These are phyloP conservation scores for Sporothrix dimorphospora DNA, from an alignment of 2,329 filamentous ascomycete species.

Conservation along the genomic window DNA sequence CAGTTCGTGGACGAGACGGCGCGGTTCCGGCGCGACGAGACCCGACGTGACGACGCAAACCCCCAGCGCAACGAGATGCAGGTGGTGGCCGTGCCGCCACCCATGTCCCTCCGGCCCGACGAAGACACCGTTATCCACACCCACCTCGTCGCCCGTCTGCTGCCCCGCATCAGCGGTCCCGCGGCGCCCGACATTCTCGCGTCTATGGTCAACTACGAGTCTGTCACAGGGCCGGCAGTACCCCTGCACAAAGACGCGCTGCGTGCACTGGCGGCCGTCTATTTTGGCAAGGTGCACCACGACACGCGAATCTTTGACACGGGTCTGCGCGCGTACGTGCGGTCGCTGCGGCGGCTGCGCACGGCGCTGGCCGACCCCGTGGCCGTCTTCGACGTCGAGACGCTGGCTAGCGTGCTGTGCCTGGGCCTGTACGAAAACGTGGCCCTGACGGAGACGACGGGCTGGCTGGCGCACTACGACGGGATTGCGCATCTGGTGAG, in stretches of 20 bases:
- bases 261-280: constrained; percentile 6
- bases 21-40: neutral
- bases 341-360: neutral
- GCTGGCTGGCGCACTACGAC: constrained; percentile 16
- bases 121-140: constrained; percentile 4
- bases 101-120: neutral
- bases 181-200: neutral
- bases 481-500: neutral
- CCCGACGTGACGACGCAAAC: neutral
- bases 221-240: neutral
- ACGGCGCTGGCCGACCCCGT: neutral
- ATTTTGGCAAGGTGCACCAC: constrained; percentile 4
- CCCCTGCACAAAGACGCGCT: neutral
- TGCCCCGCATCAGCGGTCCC: neutral
- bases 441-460: neutral
- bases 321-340: neutral
- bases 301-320: constrained; percentile 2
- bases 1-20: constrained; percentile 16
- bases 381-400: neutral
- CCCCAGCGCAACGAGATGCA: neutral
- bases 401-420: neutral
- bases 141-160: neutral
- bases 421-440: constrained; percentile 6
- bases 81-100: neutral
- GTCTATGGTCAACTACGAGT: constrained; percentile 3